Evolutionary conservation across 495 filamentous ascomycete species (phyloP).

Genomic region (Lophium mytilinum): DNA sequence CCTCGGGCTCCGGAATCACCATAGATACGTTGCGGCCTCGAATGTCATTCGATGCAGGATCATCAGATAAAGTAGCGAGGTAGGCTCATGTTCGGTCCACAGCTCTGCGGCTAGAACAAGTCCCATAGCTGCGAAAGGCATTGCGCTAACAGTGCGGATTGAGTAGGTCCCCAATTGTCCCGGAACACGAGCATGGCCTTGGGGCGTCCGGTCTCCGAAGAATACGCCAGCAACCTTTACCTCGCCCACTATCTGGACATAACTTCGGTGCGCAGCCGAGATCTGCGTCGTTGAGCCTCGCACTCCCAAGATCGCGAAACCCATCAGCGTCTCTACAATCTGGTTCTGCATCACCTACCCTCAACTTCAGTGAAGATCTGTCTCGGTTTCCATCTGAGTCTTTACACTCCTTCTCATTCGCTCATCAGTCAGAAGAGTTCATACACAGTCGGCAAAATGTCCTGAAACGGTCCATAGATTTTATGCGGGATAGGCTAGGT

Average conservation of each 20-base stretch:
- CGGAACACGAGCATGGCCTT: constrained; percentile 54
- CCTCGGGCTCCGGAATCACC: constrained; percentile 3
- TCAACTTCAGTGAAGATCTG: constrained; percentile 77
- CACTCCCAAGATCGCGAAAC: constrained; percentile 40
- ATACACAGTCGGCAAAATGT: constrained; percentile 89
- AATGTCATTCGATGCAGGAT: constrained; percentile 26
- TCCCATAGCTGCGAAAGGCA: not conserved
- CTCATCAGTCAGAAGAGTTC: constrained; percentile 86
- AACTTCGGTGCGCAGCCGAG: constrained; percentile 48
- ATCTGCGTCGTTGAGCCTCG: constrained; percentile 54
- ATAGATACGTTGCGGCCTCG: constrained; percentile 13
- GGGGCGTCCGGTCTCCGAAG: constrained; percentile 74
- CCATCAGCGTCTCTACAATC: constrained; percentile 47
- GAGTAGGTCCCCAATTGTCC: constrained; percentile 47
- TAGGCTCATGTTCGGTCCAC: not conserved
- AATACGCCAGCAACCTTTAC: constrained; percentile 71
- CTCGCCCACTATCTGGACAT: constrained; percentile 8
- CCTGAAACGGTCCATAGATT: constrained; percentile 88
- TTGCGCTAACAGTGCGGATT: not conserved
- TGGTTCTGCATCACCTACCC: constrained; percentile 55
- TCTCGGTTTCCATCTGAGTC: constrained; percentile 91
- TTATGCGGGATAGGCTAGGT: constrained; percentile 89
- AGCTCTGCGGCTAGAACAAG: not conserved
- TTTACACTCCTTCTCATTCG: constrained; percentile 96
- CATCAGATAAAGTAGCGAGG: constrained; percentile 21